Percentiles rank a stretch among this genome's conserved stretches.
Evolutionary conservation across 225 moss, liverwort and hornwort species (phyloP).

Genomic region (Straminergon stramineum): DNA sequence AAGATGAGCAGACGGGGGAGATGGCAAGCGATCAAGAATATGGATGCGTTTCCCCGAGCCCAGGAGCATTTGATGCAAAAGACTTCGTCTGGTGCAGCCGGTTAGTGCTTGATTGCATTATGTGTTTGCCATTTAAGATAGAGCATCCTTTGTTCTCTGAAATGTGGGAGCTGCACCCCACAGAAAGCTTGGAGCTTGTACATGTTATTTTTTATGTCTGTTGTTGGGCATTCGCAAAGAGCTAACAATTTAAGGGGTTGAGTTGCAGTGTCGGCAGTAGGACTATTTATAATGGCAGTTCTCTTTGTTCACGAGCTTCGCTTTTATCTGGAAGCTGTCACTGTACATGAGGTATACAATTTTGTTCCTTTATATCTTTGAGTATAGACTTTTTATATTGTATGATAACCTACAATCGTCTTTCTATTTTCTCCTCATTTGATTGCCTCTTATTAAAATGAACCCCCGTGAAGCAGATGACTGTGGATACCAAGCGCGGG

Average conservation of each 20-base stretch:
- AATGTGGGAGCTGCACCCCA: neutral
- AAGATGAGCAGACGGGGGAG: constrained; percentile 26
- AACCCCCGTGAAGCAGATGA: constrained; percentile 46
- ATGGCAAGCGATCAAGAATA: constrained; percentile 53
- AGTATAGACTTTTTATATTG: neutral
- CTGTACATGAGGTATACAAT: constrained; percentile 60
- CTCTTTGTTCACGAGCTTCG: constrained; percentile 78
- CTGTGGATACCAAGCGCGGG: constrained; percentile 71
- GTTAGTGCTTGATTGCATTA: constrained; percentile 19
- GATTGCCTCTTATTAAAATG: neutral
- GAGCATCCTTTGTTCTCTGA: neutral
- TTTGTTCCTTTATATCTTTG: neutral
- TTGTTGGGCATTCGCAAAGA: neutral
- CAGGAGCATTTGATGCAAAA: constrained; percentile 85
- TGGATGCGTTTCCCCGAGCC: constrained; percentile 86
- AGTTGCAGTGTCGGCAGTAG: constrained; percentile 68
- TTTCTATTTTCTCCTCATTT: neutral
- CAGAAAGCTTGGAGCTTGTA: neutral
- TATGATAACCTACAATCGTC: neutral
- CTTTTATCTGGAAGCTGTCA: constrained; percentile 50
- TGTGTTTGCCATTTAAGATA: neutral
- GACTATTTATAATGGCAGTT: constrained; percentile 57
- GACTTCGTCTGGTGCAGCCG: constrained; percentile 77
- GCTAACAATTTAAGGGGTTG: constrained; percentile 4
- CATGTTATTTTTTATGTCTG: neutral